Base-by-base conservation (phyloP, 306 rosid species). In the Abrus pulchellus region DNA sequence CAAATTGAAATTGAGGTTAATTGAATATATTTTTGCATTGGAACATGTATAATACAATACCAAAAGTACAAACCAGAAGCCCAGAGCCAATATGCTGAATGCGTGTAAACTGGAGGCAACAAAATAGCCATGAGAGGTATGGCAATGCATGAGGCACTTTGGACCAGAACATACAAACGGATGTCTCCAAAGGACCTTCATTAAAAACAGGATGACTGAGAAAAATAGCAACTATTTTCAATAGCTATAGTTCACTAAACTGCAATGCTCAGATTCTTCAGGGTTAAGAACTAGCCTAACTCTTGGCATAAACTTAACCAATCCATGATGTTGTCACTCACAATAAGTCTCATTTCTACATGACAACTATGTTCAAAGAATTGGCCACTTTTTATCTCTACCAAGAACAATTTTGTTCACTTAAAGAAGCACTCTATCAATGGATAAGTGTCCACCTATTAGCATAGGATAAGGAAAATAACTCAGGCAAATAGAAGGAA, bases 81-180 rank as follows among this genome's bases (percentile, higher is more conserved):
- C 94, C 87, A 93, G 76, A 93, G 97, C 97, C 97, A 94, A 85
- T 86, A 94, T 0, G 86, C 33, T 13, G 99, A 94, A 83, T 93
- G 97, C 5, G 99, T 93, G 83, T 94, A 90, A 92, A 85, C 88
- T 61, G 99, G 97, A 67, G 99, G 99, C 81, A 93, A 85, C 77
- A 93, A 75, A 61, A 89, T 80, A 49, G 97, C 93, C 99, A 94
- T 90, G 64, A 93, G 74, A 44, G 97, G 97, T 89, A 93, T 89
- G 55, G 85, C 94, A 82, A 94, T 89, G 89, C 95, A 90, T 45
- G 99, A 91, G 71, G 84, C 83, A 85, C 85, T 85, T 85, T 94
- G 97, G 73, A 88, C 88, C 50, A 94, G 50, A 74, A 89, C 87
- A 88, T 94, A 94, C 11, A 94, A 91, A n/a, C 99, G 97, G 69